A percentile compares a stretch with the other conserved stretches of the same genome.
These are phyloP conservation scores for Trypanosoma avium DNA, from an alignment of 208 protist species.

Conservation along the genomic window DNA sequence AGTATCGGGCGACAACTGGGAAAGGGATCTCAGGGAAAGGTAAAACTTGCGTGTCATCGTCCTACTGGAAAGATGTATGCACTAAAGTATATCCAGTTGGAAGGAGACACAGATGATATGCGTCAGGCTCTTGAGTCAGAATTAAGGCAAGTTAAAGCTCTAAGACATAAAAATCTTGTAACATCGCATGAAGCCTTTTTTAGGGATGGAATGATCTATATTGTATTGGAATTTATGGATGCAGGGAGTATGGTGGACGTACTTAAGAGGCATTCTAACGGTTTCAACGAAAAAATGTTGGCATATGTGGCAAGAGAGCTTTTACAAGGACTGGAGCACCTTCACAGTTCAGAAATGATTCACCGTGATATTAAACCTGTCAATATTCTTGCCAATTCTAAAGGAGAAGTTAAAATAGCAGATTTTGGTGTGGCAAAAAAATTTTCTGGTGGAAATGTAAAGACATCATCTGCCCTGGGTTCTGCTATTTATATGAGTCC, in stretches of 20 bases:
- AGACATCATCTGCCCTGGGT: conserved; percentile 86
- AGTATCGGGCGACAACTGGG: conserved; percentile 76
- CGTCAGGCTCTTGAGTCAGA: conserved; percentile 69
- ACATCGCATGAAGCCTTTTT: conserved; percentile 92
- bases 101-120: conserved; percentile 71
- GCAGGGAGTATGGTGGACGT: conserved; percentile 86
- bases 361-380: conserved; percentile 97
- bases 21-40: conserved; percentile 87
- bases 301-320: conserved; percentile 85
- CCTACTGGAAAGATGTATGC: conserved; percentile 78
- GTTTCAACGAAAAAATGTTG: conserved; percentile 79
- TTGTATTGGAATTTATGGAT: conserved; percentile 92
- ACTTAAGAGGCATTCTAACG: conserved; percentile 62
- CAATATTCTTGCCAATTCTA: conserved; percentile 96
- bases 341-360: conserved; percentile 88
- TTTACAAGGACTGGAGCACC: conserved; percentile 79
- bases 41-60: conserved; percentile 77
- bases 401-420: conserved; percentile 95
- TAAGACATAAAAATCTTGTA: conserved; percentile 89
- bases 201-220: conserved; percentile 81
- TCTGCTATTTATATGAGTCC: conserved; percentile 95
- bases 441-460: conserved; percentile 69
- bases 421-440: conserved; percentile 96
- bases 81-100: conserved; percentile 84
- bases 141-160: conserved; percentile 73